Evolutionary conservation across 2,329 filamentous ascomycete species (phyloP).

Genomic region (Madurella fahalii): DNA sequence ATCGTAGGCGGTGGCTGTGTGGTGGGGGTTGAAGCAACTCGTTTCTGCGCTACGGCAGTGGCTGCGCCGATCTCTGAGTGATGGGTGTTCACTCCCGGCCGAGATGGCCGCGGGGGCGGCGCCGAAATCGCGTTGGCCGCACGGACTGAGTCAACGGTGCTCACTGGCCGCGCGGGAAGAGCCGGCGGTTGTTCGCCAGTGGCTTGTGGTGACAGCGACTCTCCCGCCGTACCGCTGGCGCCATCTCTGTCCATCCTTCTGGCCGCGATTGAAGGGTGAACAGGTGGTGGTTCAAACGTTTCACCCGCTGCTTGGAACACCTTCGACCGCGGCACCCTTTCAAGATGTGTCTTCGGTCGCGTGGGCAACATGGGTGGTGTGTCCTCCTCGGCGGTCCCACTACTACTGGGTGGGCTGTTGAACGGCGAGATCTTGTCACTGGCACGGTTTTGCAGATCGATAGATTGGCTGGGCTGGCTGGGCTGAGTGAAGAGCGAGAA

Average conservation of each 20-base stretch:
- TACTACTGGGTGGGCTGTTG: conserved; percentile 74
- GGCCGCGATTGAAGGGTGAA: conserved; percentile 45
- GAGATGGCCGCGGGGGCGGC: conserved; percentile 43
- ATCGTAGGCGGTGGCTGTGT: conserved; percentile 41
- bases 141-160: conserved; percentile 32
- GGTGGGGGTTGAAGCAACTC: conserved; percentile 45
- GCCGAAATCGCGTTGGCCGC: conserved; percentile 27
- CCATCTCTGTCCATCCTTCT: conserved; percentile 46
- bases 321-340: conserved; percentile 29
- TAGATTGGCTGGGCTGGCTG: conserved; percentile 24
- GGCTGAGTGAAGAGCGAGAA: conserved; percentile 18
- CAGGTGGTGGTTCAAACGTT: conserved; percentile 52
- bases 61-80: conserved; percentile 24
- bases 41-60: conserved; percentile 35
- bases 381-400: conserved; percentile 43
- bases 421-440: conserved; percentile 67
- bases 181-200: conserved; percentile 44
- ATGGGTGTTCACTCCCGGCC: conserved; percentile 30
- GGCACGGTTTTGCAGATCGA: conserved; percentile 36
- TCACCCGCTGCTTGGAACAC: conserved; percentile 41
- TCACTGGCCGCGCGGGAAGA: conserved; percentile 46
- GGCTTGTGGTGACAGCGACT: conserved; percentile 37
- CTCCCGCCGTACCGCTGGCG: conserved; percentile 36
- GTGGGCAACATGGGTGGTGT: conserved; percentile 47
- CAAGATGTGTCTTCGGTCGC: conserved; percentile 40